A percentile compares a stretch with the other conserved stretches of the same genome.
Evolutionary conservation across 371 early-diverging fungal genomes (phyloP).

Genomic region (Zychaea mexicana): DNA sequence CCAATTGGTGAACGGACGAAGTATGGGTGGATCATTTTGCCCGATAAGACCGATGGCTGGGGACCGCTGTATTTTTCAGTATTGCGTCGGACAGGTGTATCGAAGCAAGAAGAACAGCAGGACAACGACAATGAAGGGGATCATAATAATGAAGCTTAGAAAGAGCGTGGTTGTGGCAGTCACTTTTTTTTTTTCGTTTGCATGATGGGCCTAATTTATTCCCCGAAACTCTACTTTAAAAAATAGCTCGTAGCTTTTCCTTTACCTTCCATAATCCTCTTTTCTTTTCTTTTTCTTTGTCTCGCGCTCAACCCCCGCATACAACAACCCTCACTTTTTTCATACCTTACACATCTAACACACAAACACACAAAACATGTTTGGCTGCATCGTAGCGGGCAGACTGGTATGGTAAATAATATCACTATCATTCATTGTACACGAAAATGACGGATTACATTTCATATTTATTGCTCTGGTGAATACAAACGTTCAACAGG

Average conservation of each 20-base stretch:
- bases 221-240: neutral
- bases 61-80: slow-evolving; percentile 63
- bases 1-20: slow-evolving; percentile 61
- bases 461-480: neutral
- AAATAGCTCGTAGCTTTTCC: neutral
- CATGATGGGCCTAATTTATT: neutral
- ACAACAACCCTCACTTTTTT: no score
- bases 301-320: no score
- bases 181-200: neutral
- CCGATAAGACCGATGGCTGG: slow-evolving; percentile 57
- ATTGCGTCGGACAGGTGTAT: slow-evolving; percentile 39
- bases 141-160: slow-evolving; percentile 10
- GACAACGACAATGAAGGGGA: slow-evolving; percentile 20
- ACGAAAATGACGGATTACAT: neutral
- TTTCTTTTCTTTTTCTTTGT: neutral
- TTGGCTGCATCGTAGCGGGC: slow-evolving; percentile 89
- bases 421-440: neutral
- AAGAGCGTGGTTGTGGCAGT: neutral
- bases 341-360: neutral
- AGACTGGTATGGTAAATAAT: slow-evolving; percentile 58
- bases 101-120: slow-evolving; percentile 25
- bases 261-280: neutral
- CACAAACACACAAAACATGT: slow-evolving; percentile 55
- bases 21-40: slow-evolving; percentile 62
- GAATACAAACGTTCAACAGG: slow-evolving; percentile 40